A percentile compares a stretch with the other conserved stretches of the same genome.
Conservation (phyloP, 78 protist genomes). For the Polysphondylium violaceum region DNA sequence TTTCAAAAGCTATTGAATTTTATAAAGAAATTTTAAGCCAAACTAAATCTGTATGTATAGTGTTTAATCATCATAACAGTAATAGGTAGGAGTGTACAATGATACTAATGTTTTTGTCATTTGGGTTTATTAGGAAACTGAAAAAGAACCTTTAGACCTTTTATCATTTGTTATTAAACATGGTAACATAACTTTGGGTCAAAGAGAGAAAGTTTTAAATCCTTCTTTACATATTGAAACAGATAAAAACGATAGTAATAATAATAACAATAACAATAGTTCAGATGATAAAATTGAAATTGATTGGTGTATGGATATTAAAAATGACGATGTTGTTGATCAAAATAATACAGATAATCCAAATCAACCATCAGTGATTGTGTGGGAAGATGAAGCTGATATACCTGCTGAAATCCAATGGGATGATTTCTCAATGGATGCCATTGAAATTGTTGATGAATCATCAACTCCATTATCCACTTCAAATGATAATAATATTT, state of each 20-base stretch:
- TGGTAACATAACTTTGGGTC: slow-evolving; percentile 62
- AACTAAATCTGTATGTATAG: slow-evolving; percentile 20
- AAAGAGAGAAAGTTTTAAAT: slow-evolving; percentile 49
- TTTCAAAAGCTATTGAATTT: slow-evolving; percentile 11
- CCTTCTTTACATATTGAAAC: neutral
- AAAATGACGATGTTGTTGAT: neutral
- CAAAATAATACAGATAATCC: neutral
- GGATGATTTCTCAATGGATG: slow-evolving; percentile 75
- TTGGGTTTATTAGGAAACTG: neutral
- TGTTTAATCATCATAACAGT: neutral
- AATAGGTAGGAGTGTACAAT: neutral
- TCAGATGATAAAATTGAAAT: slow-evolving; percentile 11
- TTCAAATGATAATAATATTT: neutral
- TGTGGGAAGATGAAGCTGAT: slow-evolving; percentile 44
- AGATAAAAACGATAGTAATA: neutral
- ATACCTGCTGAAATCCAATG: neutral
- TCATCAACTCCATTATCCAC: neutral
- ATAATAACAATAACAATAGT: neutral
- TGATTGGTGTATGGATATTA: slow-evolving; percentile 46
- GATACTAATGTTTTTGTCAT: neutral
- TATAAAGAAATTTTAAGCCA: slow-evolving; percentile 9
- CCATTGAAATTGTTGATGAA: slow-evolving; percentile 57
- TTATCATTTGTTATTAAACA: slow-evolving; percentile 22
- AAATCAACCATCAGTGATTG: neutral
- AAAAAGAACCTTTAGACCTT: slow-evolving; percentile 9